phyloP scores from a whole-genome alignment of 441 rosid genomes.

The Pelargonium myrrhifolium region DNA sequence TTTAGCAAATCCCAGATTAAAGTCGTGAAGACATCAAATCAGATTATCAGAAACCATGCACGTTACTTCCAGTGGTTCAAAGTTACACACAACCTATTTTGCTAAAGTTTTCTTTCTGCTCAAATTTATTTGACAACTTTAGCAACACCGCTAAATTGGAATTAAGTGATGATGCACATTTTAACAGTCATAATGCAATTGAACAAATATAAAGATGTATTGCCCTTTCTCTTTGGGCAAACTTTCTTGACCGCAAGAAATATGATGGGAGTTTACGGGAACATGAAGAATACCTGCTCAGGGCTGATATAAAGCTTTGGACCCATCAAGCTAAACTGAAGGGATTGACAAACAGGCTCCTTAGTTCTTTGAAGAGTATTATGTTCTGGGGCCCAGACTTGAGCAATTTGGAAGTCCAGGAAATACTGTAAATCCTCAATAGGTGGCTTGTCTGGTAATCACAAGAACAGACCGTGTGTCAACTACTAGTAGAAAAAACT shows the following conservation, averaged over 20 bases:
- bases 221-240: not conserved
- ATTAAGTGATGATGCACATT: too few species aligned
- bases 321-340: slow-evolving; percentile 81
- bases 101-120: too few species aligned
- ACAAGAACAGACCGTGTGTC: not conserved
- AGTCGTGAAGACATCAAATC: too few species aligned
- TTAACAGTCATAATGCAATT: not conserved
- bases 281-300: slow-evolving; percentile 44
- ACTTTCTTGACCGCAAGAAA: too few species aligned
- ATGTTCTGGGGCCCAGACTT: slow-evolving; percentile 73
- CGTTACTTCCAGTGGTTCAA: too few species aligned
- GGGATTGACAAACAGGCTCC: slow-evolving; percentile 66
- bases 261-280: not conserved
- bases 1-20: too few species aligned
- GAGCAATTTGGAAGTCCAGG: slow-evolving; percentile 63
- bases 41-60: too few species aligned
- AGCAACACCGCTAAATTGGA: too few species aligned
- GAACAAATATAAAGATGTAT: not conserved
- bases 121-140: too few species aligned
- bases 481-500: not conserved
- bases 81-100: too few species aligned
- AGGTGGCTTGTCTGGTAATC: slow-evolving; percentile 62
- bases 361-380: slow-evolving; percentile 55
- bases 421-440: slow-evolving; percentile 73
- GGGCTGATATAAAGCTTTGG: slow-evolving; percentile 68